A percentile compares a stretch with the other conserved stretches of the same genome.
These are phyloP conservation scores for Hansenula anomala DNA, from an alignment of 1,139 yeast species.

Conservation along the genomic window DNA sequence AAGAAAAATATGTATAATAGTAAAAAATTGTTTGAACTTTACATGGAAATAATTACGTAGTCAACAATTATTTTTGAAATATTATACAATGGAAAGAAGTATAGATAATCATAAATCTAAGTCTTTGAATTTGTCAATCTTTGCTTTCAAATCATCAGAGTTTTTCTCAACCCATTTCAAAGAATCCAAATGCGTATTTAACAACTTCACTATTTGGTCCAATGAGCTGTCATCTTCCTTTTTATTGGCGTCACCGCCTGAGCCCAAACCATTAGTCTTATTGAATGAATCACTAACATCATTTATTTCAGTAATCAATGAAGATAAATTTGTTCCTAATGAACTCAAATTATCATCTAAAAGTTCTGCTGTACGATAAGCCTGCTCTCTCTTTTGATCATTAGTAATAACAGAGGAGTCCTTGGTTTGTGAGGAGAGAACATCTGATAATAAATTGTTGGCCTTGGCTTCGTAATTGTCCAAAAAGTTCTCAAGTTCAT, in stretches of 20 bases:
- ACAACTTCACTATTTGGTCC: conserved; percentile 65
- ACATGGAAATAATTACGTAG: conserved; percentile 6
- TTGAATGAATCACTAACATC: conserved; percentile 80
- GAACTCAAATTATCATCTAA: conserved; percentile 78
- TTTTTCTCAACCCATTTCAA: conserved; percentile 80
- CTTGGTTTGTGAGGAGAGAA: conserved; percentile 26
- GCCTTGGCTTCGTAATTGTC: conserved; percentile 87
- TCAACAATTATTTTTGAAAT: conserved; percentile 1
- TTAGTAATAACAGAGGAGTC: conserved; percentile 23
- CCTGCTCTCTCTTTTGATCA: conserved; percentile 88
- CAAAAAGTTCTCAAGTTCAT: conserved; percentile 77
- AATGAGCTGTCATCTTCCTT: conserved; percentile 39
- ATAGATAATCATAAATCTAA: conserved; percentile 10
- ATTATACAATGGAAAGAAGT: not conserved
- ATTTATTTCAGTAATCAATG: conserved; percentile 82
- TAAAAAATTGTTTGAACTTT: not conserved
- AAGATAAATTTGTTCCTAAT: conserved; percentile 68
- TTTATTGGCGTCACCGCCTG: conserved; percentile 23
- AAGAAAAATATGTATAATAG: not conserved
- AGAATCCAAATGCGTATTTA: conserved; percentile 87
- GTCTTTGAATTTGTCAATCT: conserved; percentile 35
- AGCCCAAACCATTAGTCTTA: conserved; percentile 35
- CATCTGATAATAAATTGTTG: conserved; percentile 44
- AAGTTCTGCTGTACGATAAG: conserved; percentile 82
- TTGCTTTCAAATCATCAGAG: conserved; percentile 63